Conservation (phyloP, 768 basidiomycete genomes). For the Boletus rufocinnamomeus region DNA sequence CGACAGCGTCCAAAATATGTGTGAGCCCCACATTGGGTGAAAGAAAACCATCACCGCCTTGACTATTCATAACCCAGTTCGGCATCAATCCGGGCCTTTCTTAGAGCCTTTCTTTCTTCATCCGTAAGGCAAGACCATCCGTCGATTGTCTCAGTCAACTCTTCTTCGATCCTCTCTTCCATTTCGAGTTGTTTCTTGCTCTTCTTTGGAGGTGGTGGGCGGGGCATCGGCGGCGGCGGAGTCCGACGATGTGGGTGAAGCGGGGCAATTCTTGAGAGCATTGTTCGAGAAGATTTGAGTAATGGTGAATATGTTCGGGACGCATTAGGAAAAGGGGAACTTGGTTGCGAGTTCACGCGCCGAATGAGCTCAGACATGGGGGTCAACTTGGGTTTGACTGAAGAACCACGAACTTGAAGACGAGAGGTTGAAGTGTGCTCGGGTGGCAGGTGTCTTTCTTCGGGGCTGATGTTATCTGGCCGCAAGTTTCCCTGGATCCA, state of each 20-base stretch:
- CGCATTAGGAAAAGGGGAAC: slow-evolving; percentile 46
- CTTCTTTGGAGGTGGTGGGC: slow-evolving; percentile 72
- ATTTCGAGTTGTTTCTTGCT: slow-evolving; percentile 74
- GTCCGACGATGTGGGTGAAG: slow-evolving; percentile 72
- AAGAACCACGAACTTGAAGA: slow-evolving; percentile 33
- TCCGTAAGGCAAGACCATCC: slow-evolving; percentile 52
- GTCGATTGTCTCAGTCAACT: slow-evolving; percentile 70
- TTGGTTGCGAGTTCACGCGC: slow-evolving; percentile 66
- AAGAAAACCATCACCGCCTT: background rate
- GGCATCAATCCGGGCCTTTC: slow-evolving; percentile 60
- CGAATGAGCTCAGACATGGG: slow-evolving; percentile 78
- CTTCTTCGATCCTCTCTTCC: slow-evolving; percentile 82
- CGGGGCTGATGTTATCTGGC: slow-evolving; percentile 5
- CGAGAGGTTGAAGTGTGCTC: slow-evolving; percentile 16
- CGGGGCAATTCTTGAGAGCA: slow-evolving; percentile 71
- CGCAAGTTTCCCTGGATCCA: slow-evolving; percentile 17
- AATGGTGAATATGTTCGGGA: slow-evolving; percentile 58
- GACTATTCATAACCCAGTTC: slow-evolving; percentile 60
- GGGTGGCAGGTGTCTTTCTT: slow-evolving; percentile 2
- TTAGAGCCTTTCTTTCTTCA: slow-evolving; percentile 51
- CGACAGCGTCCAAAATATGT: background rate
- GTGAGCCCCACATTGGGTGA: background rate
- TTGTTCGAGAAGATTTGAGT: slow-evolving; percentile 60
- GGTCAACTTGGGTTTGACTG: slow-evolving; percentile 55
- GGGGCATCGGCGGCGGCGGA: slow-evolving; percentile 72